Evolutionary conservation across 495 filamentous ascomycete genomes (phyloP).

Genomic region (Penicillium steckii): DNA sequence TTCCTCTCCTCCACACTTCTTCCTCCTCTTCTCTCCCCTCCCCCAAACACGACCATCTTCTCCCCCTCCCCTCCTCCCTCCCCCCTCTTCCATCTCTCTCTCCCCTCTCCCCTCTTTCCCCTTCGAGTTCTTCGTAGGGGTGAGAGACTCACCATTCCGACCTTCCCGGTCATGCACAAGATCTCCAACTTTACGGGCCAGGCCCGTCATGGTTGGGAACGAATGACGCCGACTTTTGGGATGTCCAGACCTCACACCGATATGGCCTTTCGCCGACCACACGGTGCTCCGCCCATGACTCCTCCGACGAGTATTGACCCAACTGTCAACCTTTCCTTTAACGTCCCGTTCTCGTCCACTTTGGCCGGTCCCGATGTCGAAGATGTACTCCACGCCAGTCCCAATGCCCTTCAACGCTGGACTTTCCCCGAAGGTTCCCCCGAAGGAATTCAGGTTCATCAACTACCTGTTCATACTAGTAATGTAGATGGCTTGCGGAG

Average conservation of each 20-base stretch:
- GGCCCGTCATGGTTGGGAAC: constrained; percentile 89
- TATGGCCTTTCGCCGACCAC: constrained; percentile 71
- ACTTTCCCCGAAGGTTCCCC: constrained; percentile 83
- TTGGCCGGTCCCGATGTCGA: constrained; percentile 86
- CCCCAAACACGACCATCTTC: constrained; percentile 11
- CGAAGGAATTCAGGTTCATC: constrained; percentile 77
- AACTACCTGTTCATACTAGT: constrained; percentile 82
- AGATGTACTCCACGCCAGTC: constrained; percentile 86
- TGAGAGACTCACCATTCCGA: constrained; percentile 29
- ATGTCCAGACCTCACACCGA: constrained; percentile 76
- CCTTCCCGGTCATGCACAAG: constrained; percentile 72
- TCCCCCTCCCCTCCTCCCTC: constrained; percentile 16
- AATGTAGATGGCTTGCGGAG: constrained; percentile 76
- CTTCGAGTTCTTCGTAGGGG: constrained; percentile 43
- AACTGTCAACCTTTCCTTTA: constrained; percentile 81
- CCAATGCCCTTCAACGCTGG: constrained; percentile 82
- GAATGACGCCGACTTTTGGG: constrained; percentile 81
- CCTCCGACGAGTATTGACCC: constrained; percentile 64
- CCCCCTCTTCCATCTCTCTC: constrained; percentile 16
- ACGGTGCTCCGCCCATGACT: constrained; percentile 63
- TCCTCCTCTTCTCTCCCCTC: constrained; percentile 16
- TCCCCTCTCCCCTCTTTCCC: constrained; percentile 35
- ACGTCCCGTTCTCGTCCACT: constrained; percentile 89
- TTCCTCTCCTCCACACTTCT: constrained; percentile 17
- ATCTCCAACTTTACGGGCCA: constrained; percentile 79